phyloP scores from a whole-genome alignment of 169 alveolate species.

The Plasmodium inui region DNA sequence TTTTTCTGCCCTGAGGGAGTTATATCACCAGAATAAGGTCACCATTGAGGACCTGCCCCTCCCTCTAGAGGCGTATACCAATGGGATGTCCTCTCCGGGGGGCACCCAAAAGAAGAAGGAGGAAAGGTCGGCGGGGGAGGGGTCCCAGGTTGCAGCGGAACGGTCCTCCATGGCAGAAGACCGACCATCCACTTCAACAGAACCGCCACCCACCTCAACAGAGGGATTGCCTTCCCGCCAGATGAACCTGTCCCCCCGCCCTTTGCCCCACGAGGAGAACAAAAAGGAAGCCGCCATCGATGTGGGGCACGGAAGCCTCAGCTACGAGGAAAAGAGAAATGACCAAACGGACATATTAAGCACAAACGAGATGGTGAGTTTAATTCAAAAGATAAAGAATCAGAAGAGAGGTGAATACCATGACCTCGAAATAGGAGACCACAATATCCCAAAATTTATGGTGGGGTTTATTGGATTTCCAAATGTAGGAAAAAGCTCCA shows the following conservation, averaged over 20 bases:
- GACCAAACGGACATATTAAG: slow-evolving; percentile 75
- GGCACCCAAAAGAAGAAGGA: slow-evolving; percentile 38
- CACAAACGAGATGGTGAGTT: slow-evolving; percentile 77
- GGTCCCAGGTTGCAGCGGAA: background rate
- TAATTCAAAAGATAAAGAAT: slow-evolving; percentile 68
- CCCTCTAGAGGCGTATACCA: background rate
- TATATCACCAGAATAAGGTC: slow-evolving; percentile 48
- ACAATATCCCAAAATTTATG: slow-evolving; percentile 77
- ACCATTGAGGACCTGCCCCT: background rate
- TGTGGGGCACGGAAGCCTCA: slow-evolving; percentile 65
- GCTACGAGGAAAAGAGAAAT: slow-evolving; percentile 60
- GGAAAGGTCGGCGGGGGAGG: background rate
- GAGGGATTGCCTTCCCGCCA: background rate
- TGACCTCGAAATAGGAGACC: slow-evolving; percentile 53
- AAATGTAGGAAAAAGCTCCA: slow-evolving; percentile 99
- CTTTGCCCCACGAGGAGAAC: background rate
- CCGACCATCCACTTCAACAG: no score
- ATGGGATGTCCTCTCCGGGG: background rate
- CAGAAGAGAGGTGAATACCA: slow-evolving; percentile 35
- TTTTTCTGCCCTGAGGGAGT: slow-evolving; percentile 91
- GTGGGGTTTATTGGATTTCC: slow-evolving; percentile 99
- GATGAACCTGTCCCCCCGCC: background rate
- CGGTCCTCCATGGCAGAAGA: background rate
- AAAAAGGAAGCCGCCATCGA: background rate
- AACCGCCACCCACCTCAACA: no score